Evolutionary conservation across 2,329 filamentous ascomycete genomes (phyloP).

Genomic region (Fusarium algeriense): DNA sequence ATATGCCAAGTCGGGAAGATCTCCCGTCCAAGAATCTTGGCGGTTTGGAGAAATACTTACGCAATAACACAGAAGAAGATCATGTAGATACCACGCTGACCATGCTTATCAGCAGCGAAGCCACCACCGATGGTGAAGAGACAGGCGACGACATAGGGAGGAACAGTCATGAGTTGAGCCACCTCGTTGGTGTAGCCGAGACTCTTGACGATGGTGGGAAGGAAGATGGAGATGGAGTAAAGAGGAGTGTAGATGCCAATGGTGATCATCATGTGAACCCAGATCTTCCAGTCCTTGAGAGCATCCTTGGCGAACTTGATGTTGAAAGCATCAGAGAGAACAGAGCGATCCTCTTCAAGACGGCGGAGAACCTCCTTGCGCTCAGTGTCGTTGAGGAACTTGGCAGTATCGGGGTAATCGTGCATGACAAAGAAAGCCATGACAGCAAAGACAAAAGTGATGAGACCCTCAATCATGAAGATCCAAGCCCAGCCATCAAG

Average conservation of each 20-base stretch:
- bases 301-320: constrained; percentile 67
- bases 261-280: constrained; percentile 70
- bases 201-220: constrained; percentile 54
- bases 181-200: constrained; percentile 54
- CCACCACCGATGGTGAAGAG: constrained; percentile 55
- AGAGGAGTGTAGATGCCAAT: constrained; percentile 64
- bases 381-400: constrained; percentile 61
- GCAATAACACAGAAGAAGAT: constrained; percentile 53
- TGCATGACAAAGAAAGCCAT: constrained; percentile 65
- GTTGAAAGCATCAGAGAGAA: constrained; percentile 68
- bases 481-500: constrained; percentile 82
- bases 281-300: constrained; percentile 69
- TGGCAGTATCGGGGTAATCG: constrained; percentile 68
- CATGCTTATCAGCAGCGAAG: constrained; percentile 56
- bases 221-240: constrained; percentile 55
- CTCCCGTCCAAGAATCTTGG: constrained; percentile 19
- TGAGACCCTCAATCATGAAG: constrained; percentile 76
- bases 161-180: constrained; percentile 56
- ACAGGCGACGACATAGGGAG: constrained; percentile 55
- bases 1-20: constrained; percentile 20
- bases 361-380: constrained; percentile 57
- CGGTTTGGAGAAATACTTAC: constrained; percentile 42
- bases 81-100: constrained; percentile 55
- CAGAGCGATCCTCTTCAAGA: constrained; percentile 58
- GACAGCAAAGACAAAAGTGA: constrained; percentile 60